Evolutionary conservation across 345 rosid genomes (phyloP), one percentile per base, ranked within the genome.

Genomic region (Theobroma cacao): DNA sequence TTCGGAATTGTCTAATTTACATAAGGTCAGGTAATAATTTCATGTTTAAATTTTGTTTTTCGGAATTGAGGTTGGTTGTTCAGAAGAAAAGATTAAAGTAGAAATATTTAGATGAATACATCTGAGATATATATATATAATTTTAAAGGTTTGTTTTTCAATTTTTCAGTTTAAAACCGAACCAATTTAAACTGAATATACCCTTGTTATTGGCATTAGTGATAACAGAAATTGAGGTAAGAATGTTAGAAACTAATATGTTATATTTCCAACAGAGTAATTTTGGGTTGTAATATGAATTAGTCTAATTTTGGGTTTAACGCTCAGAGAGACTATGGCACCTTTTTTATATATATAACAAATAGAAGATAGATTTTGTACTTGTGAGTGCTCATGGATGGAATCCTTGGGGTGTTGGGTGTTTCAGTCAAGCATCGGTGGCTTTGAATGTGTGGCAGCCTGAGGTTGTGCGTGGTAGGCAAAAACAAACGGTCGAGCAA

Each of bases 361-460:
- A n/a, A n/a, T n/a, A n/a, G n/a, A n/a, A n/a, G n/a, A 34, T 41
- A 43, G 20, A 60, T 68, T 75, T 78, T 72, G 48, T 75, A 47
- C 13, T 60, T 68, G 45, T 31, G 18, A 31, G 17, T 72, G 45
- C 31, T 67, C 28, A n/a, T 64, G 66, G 69, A n/a, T 56, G 28
- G 28, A 8, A 31, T 43, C 69, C 41, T 75, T 41, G 18, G 12
- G 74, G 28, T 22, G 11, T 66, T 80, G 62, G n/a, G 20, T 80
- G 53, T 78, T 80, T 79, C 78, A 94, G 99, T 91, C 97, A 90
- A 89, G 97, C 98, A 34, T 87, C 94, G 0, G 95, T 92, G 76
- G 99, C 99, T 62, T 67, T 94, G 91, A 91, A 92, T 24, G 98
- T 96, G 41, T 96, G 99, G 98, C 99, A 94, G 79, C 98, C 97